Base-by-base conservation (phyloP, 768 basidiomycete genomes). In the Boletus rex-veris region DNA sequence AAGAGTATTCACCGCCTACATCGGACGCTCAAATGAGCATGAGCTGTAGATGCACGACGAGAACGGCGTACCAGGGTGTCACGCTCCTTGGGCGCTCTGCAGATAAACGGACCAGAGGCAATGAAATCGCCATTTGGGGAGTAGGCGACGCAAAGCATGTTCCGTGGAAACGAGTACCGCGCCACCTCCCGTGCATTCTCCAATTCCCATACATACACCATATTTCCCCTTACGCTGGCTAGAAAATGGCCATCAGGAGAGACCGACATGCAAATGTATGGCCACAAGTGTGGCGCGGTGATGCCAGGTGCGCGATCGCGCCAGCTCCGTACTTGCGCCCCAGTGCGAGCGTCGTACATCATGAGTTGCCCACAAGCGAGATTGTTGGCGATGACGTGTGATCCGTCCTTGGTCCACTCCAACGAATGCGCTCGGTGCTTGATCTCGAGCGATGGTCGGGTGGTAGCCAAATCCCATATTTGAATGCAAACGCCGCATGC, bases 401-500 rank as follows among this genome's bases (percentile, higher is more conserved):
- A 1, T 2, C 62, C 63, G 41, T 64, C 62, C 46, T 56, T 65
- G 50, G 60, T 58, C 62, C 62, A 64, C n/a, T 64, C 62, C 8
- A 64, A 14, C 45, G 62, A 65, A 26, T 64, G 62, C 5, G 62
- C 64, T 0, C 62, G 63, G 8, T 64, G 63, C 42, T 64, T 65
- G 60, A 64, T 62, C 57, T 64, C 63, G 50, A 64, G 60, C 45
- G 60, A 47, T 1, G 63, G 57, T 4, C 57, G 57, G 7, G 60
- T 57, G 4, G 53, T 59, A 0, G 54, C 52, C 4, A 64, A 18
- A 8, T 64, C 63, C 63, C 63, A 64, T 33, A 64, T 59, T 21
- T 64, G 63, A 35, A 64, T 64, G 54, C 63, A 64, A 0, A 59
- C 54, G 28, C 63, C 63, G 21, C 63, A 64, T 1, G 64, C 63